These are phyloP conservation scores for Xylariaceae sp. DNA, from an alignment of 2,329 filamentous ascomycete genomes.

Conservation along the genomic window DNA sequence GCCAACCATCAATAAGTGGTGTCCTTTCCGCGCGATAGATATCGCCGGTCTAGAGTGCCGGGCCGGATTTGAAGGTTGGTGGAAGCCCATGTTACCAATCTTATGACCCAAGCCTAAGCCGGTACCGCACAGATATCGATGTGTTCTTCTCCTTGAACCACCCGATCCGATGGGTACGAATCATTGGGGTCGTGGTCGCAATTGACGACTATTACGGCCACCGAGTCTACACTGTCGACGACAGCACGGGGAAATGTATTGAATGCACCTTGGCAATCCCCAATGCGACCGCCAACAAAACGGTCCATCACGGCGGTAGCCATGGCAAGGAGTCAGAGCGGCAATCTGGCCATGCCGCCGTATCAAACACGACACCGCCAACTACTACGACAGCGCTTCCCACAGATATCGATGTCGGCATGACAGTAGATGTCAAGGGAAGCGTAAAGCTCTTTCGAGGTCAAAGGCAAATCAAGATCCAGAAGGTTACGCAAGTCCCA, in stretches of 20 bases:
- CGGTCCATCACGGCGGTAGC: background rate
- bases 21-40: constrained; percentile 50
- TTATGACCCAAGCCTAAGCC: background rate
- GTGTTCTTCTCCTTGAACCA: constrained; percentile 68
- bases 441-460: constrained; percentile 45
- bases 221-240: constrained; percentile 57
- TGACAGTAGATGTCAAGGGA: constrained; percentile 56
- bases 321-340: background rate
- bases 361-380: constrained; percentile 2
- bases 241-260: constrained; percentile 59
- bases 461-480: constrained; percentile 49
- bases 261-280: constrained; percentile 40
- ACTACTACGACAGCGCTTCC: constrained; percentile 9
- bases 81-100: background rate
- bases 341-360: background rate
- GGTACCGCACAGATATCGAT: constrained; percentile 42
- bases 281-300: constrained; percentile 15
- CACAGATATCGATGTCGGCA: constrained; percentile 43
- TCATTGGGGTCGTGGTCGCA: constrained; percentile 66
- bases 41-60: constrained; percentile 46
- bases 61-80: constrained; percentile 51
- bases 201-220: constrained; percentile 48
- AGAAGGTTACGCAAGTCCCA: constrained; percentile 45
- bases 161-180: constrained; percentile 69
- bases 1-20: constrained; percentile 58